phyloP scores from a whole-genome alignment of 768 basidiomycete genomes.

The Wakefieldia striispora region DNA sequence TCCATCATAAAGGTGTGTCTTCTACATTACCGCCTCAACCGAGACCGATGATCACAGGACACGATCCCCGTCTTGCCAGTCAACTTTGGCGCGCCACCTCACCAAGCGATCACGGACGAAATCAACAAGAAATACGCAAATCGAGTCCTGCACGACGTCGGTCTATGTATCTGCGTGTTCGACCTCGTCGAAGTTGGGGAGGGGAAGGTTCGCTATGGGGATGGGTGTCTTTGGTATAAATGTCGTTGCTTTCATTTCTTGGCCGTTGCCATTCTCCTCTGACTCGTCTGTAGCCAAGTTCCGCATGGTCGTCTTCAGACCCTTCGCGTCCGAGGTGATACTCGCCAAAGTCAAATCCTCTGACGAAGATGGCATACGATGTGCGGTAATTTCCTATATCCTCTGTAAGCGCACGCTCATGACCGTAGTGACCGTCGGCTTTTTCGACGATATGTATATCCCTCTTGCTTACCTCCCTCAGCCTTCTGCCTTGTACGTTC shows the following conservation, averaged over 20 bases:
- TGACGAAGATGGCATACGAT: slow-evolving; percentile 78
- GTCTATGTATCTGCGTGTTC: slow-evolving; percentile 87
- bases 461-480: slow-evolving; percentile 77
- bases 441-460: slow-evolving; percentile 94
- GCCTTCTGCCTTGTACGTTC: slow-evolving; percentile 71
- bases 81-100: slow-evolving; percentile 76
- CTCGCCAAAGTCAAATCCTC: slow-evolving; percentile 87
- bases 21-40: not conserved
- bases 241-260: slow-evolving; percentile 40
- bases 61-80: slow-evolving; percentile 85
- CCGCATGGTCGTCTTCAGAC: slow-evolving; percentile 86
- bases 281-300: slow-evolving; percentile 63
- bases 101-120: slow-evolving; percentile 78
- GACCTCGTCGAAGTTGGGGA: slow-evolving; percentile 86
- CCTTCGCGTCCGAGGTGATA: slow-evolving; percentile 87
- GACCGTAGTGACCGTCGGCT: slow-evolving; percentile 72
- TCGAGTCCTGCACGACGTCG: slow-evolving; percentile 84
- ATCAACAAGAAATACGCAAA: slow-evolving; percentile 97
- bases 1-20: slow-evolving; percentile 41
- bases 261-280: not conserved
- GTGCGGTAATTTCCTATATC: slow-evolving; percentile 43
- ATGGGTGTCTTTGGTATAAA: slow-evolving; percentile 94
- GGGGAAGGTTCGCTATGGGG: slow-evolving; percentile 91
- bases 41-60: slow-evolving; percentile 52
- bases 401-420: not conserved